A percentile compares a stretch with the other conserved stretches of the same genome.
phyloP scores from a whole-genome alignment of 495 filamentous ascomycete genomes.

The Neurospora terricola region DNA sequence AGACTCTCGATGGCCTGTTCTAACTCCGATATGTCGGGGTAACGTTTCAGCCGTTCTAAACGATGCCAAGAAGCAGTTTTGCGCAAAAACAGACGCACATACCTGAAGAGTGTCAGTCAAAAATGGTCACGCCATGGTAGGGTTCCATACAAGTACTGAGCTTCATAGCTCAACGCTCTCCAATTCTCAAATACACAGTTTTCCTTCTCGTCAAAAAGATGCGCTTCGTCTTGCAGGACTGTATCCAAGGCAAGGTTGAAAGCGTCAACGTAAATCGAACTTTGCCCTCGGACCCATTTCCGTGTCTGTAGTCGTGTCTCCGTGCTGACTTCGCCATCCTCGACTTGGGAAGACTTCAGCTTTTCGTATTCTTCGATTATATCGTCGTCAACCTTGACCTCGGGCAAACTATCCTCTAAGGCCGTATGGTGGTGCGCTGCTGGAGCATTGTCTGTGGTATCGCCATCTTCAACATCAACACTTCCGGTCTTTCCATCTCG shows the following conservation, averaged over 20 bases:
- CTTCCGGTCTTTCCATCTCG: background rate
- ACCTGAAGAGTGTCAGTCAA: conserved; percentile 32
- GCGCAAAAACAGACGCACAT: conserved; percentile 86
- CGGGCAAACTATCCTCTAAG: conserved; percentile 66
- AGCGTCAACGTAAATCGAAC: conserved; percentile 93
- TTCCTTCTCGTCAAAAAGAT: conserved; percentile 78
- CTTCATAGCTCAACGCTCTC: conserved; percentile 66
- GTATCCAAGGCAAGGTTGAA: conserved; percentile 91
- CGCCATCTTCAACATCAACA: conserved; percentile 14
- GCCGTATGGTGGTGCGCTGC: conserved; percentile 43
- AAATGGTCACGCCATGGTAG: background rate
- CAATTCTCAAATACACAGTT: conserved; percentile 68
- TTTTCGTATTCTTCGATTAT: conserved; percentile 76
- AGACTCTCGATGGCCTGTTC: conserved; percentile 52
- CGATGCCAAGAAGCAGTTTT: conserved; percentile 96
- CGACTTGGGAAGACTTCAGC: conserved; percentile 33
- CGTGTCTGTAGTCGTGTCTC: conserved; percentile 26
- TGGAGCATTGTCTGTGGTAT: conserved; percentile 16
- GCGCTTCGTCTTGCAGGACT: conserved; percentile 78
- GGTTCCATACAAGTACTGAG: conserved; percentile 73
- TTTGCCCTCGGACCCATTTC: conserved; percentile 43
- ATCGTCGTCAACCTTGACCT: conserved; percentile 53
- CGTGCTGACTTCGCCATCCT: conserved; percentile 29
- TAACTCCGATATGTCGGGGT: conserved; percentile 73
- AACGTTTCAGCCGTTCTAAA: conserved; percentile 62